phyloP scores from a whole-genome alignment of 768 basidiomycete genomes.

The Russula lepida region DNA sequence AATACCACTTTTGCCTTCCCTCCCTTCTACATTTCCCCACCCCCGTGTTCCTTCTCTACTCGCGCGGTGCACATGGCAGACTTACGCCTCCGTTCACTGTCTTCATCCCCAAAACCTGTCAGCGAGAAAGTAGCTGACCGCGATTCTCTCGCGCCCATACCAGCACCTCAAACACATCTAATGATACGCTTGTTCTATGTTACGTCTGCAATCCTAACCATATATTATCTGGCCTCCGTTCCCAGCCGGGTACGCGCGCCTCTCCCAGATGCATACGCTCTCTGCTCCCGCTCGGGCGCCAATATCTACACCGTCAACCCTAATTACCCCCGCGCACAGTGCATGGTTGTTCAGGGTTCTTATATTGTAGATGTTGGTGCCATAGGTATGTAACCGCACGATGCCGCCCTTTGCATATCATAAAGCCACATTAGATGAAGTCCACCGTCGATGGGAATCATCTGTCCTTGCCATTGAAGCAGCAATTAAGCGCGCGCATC shows the following conservation, averaged over 20 bases:
- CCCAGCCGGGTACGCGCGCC: neutral
- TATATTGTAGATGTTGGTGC: conserved; percentile 47
- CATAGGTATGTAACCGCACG: conserved; percentile 37
- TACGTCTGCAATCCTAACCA: conserved; percentile 22
- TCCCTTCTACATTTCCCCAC: neutral
- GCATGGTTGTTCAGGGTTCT: conserved; percentile 48
- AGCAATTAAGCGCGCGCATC: conserved; percentile 21
- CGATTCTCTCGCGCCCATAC: neutral
- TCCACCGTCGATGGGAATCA: conserved; percentile 35
- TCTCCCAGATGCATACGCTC: conserved; percentile 38
- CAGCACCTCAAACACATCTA: neutral
- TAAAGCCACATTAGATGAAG: conserved; percentile 31
- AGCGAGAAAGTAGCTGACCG: neutral
- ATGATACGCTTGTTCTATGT: conserved; percentile 16
- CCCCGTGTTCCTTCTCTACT: conserved; percentile 3
- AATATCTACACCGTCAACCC: conserved; percentile 64
- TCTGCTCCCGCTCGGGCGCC: conserved; percentile 49
- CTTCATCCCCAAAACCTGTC: conserved; percentile 13
- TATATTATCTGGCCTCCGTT: conserved; percentile 19
- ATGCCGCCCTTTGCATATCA: neutral
- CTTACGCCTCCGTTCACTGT: conserved; percentile 20
- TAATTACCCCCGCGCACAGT: conserved; percentile 44
- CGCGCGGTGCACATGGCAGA: conserved; percentile 14
- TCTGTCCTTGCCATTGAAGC: conserved; percentile 20
- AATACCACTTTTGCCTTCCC: conserved; percentile 17